A percentile compares a stretch with the other conserved stretches of the same genome.
Evolutionary conservation across 805 yeast genomes (phyloP).

Genomic region (Candida khao-thaluensis): DNA sequence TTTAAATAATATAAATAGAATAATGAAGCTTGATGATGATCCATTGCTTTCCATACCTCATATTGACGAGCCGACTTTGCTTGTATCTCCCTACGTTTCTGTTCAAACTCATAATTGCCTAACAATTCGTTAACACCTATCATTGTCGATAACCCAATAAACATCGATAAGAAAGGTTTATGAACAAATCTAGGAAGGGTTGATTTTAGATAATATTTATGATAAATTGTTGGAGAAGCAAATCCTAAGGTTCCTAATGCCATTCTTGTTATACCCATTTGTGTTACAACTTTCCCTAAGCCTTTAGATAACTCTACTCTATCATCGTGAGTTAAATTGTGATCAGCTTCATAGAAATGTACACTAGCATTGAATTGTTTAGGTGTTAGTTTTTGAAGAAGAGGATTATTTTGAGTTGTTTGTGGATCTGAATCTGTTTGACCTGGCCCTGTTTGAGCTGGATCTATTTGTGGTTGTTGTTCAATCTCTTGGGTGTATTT

Average conservation of each 20-base stretch:
- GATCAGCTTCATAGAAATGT: conserved; percentile 42
- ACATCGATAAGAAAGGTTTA: conserved; percentile 33
- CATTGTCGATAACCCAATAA: conserved; percentile 29
- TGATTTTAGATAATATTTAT: conserved; percentile 9
- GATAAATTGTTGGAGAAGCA: conserved; percentile 30
- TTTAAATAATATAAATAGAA: conserved; percentile 49
- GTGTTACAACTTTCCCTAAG: conserved; percentile 24
- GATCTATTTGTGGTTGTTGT: background rate
- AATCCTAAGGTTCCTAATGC: conserved; percentile 27
- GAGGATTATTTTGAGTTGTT: conserved; percentile 21
- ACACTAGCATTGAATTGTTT: conserved; percentile 39
- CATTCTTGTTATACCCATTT: conserved; percentile 26
- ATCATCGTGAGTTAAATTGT: conserved; percentile 29
- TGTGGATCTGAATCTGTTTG: background rate
- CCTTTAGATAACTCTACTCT: conserved; percentile 30
- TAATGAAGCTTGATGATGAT: conserved; percentile 33
- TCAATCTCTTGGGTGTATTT: conserved; percentile 6
- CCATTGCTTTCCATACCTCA: conserved; percentile 38
- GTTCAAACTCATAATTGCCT: conserved; percentile 22
- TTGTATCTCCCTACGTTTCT: conserved; percentile 19
- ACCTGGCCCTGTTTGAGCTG: too few species aligned
- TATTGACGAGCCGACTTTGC: conserved; percentile 9
- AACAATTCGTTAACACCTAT: conserved; percentile 25
- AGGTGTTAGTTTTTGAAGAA: conserved; percentile 27
- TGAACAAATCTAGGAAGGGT: conserved; percentile 18